Evolutionary conservation across 768 basidiomycete genomes (phyloP), one percentile per base, ranked within the genome.

Genomic region (Phanerochaete sordida): DNA sequence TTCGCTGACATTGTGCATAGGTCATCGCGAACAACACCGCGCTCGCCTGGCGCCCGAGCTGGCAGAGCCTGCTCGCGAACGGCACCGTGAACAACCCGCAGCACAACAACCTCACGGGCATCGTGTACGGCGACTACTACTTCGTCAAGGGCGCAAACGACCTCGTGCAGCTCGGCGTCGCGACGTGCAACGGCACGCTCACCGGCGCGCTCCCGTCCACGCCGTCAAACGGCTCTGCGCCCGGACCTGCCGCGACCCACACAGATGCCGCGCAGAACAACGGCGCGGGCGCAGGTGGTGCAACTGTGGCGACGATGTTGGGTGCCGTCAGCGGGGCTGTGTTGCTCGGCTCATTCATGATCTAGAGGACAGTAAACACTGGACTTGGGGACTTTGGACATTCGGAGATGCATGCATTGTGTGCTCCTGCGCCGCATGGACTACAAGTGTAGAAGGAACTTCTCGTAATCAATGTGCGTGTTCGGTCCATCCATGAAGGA

Each of bases 51-150:
- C 72, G 75, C 28, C 82, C 84, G 19, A 67, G 74, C 16, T 88
- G 85, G 84, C 79, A 86, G 65, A 86, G 84, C 65, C 69, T 88
- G 26, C 75, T 88, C 44, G 81, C 85, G 1, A 85, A 87, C 66
- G 86, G 84, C 35, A 87, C 87, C 7, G 84, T 86, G 3, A 84
- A 86, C 66, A 75, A 75, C 67, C 84, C 81, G 2, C 77, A 74
- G 33, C 61, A 62, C 27, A 86, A 85, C 68, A 80, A 76, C 60
- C 69, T 83, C 57, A 88, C 86, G 2, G 87, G 85, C 0, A 86
- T 81, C 47, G 79, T 85, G 12, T 83, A 84, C 65, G 82, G 84
- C 23, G 86, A 87, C 69, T 85, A 86, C 68, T 87, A 83, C 71
- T 87, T 78, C 64, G 77, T 87, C 64, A 77, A 74, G 64, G 78